These are phyloP conservation scores for Termitomyces sp. DNA, from an alignment of 768 basidiomycete genomes.

Conservation along the genomic window DNA sequence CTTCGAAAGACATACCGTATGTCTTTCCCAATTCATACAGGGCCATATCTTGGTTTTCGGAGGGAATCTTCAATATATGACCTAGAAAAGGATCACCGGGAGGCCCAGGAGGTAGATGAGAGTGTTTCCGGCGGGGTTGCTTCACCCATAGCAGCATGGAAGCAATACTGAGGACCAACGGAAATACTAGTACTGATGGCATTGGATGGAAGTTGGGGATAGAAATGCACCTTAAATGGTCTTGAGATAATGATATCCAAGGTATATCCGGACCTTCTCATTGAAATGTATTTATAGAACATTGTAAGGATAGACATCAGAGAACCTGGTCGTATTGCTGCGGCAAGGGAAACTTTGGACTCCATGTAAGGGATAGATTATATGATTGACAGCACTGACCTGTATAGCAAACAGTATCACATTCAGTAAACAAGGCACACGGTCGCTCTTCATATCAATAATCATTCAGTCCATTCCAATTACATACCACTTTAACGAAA, in stretches of 20 bases:
- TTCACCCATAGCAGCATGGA: background rate
- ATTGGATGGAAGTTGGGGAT: background rate
- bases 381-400: no score
- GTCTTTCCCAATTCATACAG: constrained; percentile 24
- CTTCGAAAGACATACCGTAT: constrained; percentile 21
- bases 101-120: constrained; percentile 25
- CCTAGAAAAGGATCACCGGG: constrained; percentile 30
- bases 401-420: no score
- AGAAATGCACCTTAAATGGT: background rate
- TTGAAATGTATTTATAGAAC: no score
- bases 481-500: no score
- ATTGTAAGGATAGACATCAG: no score
- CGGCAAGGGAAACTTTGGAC: no score
- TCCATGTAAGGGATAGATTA: no score
- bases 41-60: constrained; percentile 14
- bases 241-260: no score
- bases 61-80: constrained; percentile 24
- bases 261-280: background rate
- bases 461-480: no score
- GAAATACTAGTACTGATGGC: background rate
- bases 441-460: no score
- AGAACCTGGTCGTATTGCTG: no score
- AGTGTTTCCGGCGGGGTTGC: background rate
- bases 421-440: no score
- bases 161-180: background rate